Percentiles rank a stretch among this genome's conserved stretches.
phyloP scores from a whole-genome alignment of 345 rosid species.

The Linum tenue region DNA sequence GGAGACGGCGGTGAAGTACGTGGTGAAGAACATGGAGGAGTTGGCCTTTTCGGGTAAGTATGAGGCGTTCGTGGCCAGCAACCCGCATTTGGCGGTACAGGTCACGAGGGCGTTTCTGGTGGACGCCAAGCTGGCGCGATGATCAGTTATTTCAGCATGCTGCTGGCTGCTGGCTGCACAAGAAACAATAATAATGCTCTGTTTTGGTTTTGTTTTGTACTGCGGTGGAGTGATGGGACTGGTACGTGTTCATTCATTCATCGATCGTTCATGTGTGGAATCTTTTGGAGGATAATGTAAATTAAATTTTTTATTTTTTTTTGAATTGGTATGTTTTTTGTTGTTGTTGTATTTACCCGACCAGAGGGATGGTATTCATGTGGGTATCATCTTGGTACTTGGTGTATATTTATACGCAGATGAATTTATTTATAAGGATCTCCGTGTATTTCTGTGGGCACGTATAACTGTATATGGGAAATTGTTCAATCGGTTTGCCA shows the following conservation, averaged over 20 bases:
- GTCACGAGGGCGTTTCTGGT: slow-evolving; percentile 55
- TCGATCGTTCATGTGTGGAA: background rate
- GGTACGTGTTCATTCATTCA: no score
- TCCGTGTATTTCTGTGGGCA: no score
- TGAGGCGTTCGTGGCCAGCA: slow-evolving; percentile 49
- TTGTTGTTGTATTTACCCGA: no score
- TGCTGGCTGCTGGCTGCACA: background rate
- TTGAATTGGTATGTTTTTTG: no score
- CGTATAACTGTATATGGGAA: no score
- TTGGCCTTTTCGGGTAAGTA: slow-evolving; percentile 45
- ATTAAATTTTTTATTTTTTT: no score
- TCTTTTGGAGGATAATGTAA: background rate
- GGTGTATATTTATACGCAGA: no score
- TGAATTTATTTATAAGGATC: no score
- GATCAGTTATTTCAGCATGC: background rate
- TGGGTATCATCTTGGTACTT: no score
- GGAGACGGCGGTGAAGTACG: slow-evolving; percentile 44
- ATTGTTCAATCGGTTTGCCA: no score
- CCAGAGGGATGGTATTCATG: no score
- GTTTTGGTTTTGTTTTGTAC: background rate
- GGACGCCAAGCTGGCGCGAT: slow-evolving; percentile 23
- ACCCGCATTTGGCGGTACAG: slow-evolving; percentile 49
- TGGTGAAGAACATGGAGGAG: slow-evolving; percentile 54
- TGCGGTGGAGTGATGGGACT: no score
- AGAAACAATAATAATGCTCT: background rate